Percentiles rank a stretch among this genome's conserved stretches.
These are phyloP conservation scores for Phytophthora meadii DNA, from an alignment of 352 stramenopile genomes.

Conservation along the genomic window DNA sequence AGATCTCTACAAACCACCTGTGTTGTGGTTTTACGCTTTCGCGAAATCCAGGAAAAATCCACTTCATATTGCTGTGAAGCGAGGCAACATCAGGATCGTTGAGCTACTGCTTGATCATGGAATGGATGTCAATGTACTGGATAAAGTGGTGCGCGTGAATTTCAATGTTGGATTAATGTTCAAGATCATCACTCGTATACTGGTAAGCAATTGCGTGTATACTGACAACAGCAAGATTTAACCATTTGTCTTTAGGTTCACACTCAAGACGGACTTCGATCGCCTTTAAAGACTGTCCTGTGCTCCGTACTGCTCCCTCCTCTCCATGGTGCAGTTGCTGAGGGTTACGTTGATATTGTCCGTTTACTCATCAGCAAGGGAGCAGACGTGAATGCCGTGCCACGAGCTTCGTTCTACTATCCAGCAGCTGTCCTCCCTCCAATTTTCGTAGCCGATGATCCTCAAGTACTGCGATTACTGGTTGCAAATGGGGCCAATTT, in stretches of 20 bases:
- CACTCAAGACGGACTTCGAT: conserved; percentile 67
- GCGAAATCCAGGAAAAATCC: conserved; percentile 78
- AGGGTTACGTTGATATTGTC: conserved; percentile 70
- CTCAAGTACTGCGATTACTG: conserved; percentile 71
- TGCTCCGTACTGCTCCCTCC: conserved; percentile 76
- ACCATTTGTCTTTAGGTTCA: conserved; percentile 39
- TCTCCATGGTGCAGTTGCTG: conserved; percentile 70
- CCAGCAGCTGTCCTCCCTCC: conserved; percentile 59
- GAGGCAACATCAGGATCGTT: conserved; percentile 65
- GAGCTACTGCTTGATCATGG: conserved; percentile 58
- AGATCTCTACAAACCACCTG: conserved; percentile 54
- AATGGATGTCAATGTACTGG: conserved; percentile 71
- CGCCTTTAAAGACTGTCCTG: conserved; percentile 51
- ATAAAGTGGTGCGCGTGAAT: conserved; percentile 83
- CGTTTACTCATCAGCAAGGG: conserved; percentile 60
- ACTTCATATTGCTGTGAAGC: conserved; percentile 72
- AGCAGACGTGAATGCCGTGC: conserved; percentile 67
- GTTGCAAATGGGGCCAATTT: conserved; percentile 73
- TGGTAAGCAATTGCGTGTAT: conserved; percentile 38
- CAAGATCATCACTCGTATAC: conserved; percentile 66
- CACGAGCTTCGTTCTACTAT: conserved; percentile 75
- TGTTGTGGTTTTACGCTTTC: conserved; percentile 72
- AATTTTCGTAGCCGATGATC: conserved; percentile 81
- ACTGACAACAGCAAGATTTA: background rate
- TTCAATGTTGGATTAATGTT: conserved; percentile 82